Evolutionary conservation across 805 yeast genomes (phyloP), one percentile per base, ranked within the genome.

Genomic region (Myxozyma neotropica): DNA sequence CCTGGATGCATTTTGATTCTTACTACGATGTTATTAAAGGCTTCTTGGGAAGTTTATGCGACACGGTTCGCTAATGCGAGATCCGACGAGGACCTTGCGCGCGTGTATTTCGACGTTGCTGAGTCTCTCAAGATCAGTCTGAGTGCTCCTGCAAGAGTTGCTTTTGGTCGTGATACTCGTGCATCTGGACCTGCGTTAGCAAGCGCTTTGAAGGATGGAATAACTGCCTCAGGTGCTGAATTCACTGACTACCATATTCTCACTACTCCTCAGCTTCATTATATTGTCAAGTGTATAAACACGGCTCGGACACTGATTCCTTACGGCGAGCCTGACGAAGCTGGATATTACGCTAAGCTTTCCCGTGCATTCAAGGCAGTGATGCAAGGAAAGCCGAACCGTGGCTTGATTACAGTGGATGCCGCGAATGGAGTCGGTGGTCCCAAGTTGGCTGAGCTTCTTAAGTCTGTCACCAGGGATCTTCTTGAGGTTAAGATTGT

Each of bases 341-440:
- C 69, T 0, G 93, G 93, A 1, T 94, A 94, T 74, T 87, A 83
- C 70, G 66, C 74, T 21, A 88, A 89, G 71, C 74, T 89, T 59
- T 73, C 85, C 4, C 63, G 68, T 0, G 82, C 92, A 0, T 82
- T 83, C 72, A 76, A 74, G 53, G 68, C 73, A 19, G 78, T 88
- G 27, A 60, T 71, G 43, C 51, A 59, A 15, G 69, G 65, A 7
- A 43, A 44, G 53, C 71, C 74, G 55, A 65, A 72, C 17, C 63
- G 73, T 50, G 68, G 63, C n/a, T 57, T 66, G 35, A 78, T 92
- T 66, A 81, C 85, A 1, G 83, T 94, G 19, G 99, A 94, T 75
- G 85, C 91, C 40, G 99, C 99, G 6, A 94, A 94, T 71, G 99
- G 99, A n/a, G 89, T 94, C 40, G 99, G 99, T 17, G 96, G 91